Conservation (phyloP, 257 asterid genomes). For the Osmanthus fragrans region DNA sequence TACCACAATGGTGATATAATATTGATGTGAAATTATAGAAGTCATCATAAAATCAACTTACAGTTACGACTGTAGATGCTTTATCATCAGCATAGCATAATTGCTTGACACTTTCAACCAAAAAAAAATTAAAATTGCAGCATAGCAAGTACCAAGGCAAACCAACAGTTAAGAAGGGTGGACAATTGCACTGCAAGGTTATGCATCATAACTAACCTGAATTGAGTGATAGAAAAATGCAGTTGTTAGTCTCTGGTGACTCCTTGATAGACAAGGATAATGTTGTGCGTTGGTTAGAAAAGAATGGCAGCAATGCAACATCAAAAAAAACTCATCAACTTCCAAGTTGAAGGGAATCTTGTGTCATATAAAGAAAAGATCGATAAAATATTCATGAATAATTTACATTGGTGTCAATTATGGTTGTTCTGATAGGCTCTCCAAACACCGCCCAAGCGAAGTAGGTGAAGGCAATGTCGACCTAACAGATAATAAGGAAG, state of each 20-base stretch:
- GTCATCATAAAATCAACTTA: conserved; percentile 34
- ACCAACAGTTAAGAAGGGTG: conserved; percentile 6
- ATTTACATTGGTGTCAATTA: conserved; percentile 67
- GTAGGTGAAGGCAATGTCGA: conserved; percentile 66
- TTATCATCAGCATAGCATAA: conserved; percentile 9
- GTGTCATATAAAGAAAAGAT: conserved; percentile 11
- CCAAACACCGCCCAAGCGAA: conserved; percentile 90
- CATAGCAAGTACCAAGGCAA: conserved; percentile 18
- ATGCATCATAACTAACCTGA: conserved; percentile 58
- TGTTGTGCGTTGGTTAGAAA: conserved; percentile 83
- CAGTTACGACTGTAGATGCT: conserved; percentile 70
- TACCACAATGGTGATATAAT: background rate
- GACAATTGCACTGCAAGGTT: conserved; percentile 11
- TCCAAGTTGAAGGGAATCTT: background rate
- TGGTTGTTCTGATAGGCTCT: conserved; percentile 92
- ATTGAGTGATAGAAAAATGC: conserved; percentile 72
- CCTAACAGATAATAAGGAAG: conserved; percentile 41
- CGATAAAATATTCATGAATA: conserved; percentile 1
- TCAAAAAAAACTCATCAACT: conserved; percentile 6
- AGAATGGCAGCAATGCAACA: conserved; percentile 49
- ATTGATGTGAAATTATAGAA: background rate
- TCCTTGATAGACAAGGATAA: conserved; percentile 86
- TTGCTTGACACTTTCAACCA: background rate
- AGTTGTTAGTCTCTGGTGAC: conserved; percentile 72
- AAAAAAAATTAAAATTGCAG: background rate